Evolutionary conservation across 129 eudicot genomes (phyloP).

Genomic region (Smallanthus sonchifolius): DNA sequence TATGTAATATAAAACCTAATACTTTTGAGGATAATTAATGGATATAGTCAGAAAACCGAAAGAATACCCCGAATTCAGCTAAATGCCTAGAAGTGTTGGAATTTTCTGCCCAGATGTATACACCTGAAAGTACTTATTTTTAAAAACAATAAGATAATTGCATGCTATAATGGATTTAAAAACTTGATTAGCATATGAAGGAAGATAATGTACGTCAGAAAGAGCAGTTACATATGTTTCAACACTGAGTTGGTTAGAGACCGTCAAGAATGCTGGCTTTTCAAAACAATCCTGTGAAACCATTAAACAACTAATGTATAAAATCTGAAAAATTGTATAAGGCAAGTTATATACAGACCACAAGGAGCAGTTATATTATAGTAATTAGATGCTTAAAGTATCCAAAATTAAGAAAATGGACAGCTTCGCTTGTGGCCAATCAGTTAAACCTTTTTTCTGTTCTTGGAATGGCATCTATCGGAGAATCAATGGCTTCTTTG

Average conservation of each 20-base stretch:
- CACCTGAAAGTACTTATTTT: slow-evolving; percentile 46
- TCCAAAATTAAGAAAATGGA: neutral
- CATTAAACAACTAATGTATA: slow-evolving; percentile 5
- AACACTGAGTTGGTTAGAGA: slow-evolving; percentile 96
- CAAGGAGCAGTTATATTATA: neutral
- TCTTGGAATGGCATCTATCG: slow-evolving; percentile 57
- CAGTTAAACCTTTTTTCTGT: slow-evolving; percentile 73
- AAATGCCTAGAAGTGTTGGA: slow-evolving; percentile 93
- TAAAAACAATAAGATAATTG: neutral
- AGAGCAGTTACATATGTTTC: slow-evolving; percentile 99
- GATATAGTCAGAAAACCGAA: neutral
- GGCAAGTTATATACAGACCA: neutral
- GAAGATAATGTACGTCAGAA: slow-evolving; percentile 62
- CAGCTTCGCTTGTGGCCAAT: slow-evolving; percentile 86
- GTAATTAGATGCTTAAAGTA: neutral
- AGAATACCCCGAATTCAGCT: slow-evolving; percentile 93
- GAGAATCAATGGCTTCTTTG: slow-evolving; percentile 60
- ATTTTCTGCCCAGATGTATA: slow-evolving; percentile 97
- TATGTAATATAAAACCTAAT: neutral
- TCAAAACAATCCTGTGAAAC: slow-evolving; percentile 87
- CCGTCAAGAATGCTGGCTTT: slow-evolving; percentile 94
- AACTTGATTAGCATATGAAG: slow-evolving; percentile 4
- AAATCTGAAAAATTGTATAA: neutral
- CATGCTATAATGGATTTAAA: neutral
- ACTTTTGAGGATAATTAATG: neutral